These are phyloP conservation scores for Anethum foeniculum DNA, from an alignment of 140 eudicot species.

Conservation along the genomic window DNA sequence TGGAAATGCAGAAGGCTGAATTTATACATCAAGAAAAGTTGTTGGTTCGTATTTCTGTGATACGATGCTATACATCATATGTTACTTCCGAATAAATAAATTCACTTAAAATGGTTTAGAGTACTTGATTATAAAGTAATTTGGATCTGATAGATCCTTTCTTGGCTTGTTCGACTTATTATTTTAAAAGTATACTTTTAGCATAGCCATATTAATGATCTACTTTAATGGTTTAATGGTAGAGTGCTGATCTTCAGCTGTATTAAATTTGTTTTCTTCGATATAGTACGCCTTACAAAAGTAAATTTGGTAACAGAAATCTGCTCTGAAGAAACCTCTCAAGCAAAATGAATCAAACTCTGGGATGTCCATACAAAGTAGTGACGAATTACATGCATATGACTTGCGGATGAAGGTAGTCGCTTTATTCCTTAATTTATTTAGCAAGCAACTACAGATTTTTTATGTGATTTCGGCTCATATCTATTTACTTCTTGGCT, in stretches of 20 bases:
- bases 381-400: constrained; percentile 46
- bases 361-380: constrained; percentile 16
- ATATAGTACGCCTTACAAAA: neutral
- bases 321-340: constrained; percentile 30
- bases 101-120: neutral
- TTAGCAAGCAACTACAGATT: neutral
- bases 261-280: neutral
- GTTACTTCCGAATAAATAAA: neutral
- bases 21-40: constrained; percentile 50
- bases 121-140: neutral
- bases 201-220: neutral
- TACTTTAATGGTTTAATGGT: neutral
- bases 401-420: constrained; percentile 75
- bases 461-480: neutral
- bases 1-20: constrained; percentile 72
- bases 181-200: neutral
- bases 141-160: too few relatives aligned
- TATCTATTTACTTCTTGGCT: neutral
- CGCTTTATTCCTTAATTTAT: neutral
- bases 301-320: constrained; percentile 31
- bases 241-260: neutral
- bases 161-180: neutral
- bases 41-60: constrained; percentile 37
- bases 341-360: constrained; percentile 22
- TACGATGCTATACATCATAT: neutral